Evolutionary conservation across 768 basidiomycete genomes (phyloP).

Genomic region (Boletus edulis): DNA sequence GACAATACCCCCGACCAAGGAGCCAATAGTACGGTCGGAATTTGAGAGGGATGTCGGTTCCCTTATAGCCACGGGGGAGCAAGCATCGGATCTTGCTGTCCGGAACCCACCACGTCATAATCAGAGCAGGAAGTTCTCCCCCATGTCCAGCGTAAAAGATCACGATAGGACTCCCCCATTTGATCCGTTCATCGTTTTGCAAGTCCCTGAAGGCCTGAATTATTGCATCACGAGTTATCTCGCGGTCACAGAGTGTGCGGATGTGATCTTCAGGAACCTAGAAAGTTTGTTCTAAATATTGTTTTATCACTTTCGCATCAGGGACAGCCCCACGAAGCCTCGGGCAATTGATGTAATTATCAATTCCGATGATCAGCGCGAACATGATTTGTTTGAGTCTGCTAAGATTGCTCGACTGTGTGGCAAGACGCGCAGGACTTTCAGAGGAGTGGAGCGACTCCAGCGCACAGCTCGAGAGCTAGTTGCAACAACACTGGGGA

Average conservation of each 20-base stretch:
- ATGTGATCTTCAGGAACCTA: constrained; percentile 34
- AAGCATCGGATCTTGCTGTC: constrained; percentile 11
- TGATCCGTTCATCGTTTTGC: constrained; percentile 28
- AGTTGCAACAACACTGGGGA: too few species aligned
- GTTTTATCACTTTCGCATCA: constrained; percentile 40
- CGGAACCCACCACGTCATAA: constrained; percentile 22
- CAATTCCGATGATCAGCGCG: too few species aligned
- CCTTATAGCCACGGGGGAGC: constrained; percentile 31
- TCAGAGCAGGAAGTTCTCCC: constrained; percentile 31
- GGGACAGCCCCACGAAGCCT: constrained; percentile 36
- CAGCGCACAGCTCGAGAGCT: too few species aligned
- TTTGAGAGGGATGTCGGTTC: constrained; percentile 26
- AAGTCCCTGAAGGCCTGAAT: constrained; percentile 27
- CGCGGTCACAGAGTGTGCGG: constrained; percentile 33
- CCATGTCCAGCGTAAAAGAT: constrained; percentile 49
- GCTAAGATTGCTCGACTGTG: too few species aligned
- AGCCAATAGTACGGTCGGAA: constrained; percentile 42
- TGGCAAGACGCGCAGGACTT: too few species aligned
- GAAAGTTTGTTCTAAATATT: constrained; percentile 31
- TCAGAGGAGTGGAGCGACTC: too few species aligned
- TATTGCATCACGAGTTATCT: constrained; percentile 38
- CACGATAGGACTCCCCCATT: constrained; percentile 36
- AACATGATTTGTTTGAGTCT: too few species aligned
- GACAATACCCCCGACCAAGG: constrained; percentile 37
- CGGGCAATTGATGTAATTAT: too few species aligned